phyloP scores from a whole-genome alignment of 257 asterid species.

The Forsythia suspensa region DNA sequence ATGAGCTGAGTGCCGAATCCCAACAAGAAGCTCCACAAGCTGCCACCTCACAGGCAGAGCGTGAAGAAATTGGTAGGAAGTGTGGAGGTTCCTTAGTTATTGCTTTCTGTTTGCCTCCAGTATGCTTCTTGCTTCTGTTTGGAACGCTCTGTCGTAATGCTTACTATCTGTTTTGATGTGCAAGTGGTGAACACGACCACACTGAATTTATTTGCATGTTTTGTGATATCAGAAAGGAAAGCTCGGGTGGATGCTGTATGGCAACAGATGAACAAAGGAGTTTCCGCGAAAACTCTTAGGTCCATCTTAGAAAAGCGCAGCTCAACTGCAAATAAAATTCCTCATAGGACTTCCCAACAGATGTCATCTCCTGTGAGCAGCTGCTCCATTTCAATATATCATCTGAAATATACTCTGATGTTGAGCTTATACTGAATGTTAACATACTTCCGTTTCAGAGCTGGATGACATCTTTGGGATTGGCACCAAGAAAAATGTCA shows the following conservation, averaged over 20 bases:
- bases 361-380: conserved; percentile 47
- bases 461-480: conserved; percentile 77
- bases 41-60: conserved; percentile 31
- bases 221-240: conserved; percentile 59
- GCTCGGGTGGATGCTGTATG: conserved; percentile 86
- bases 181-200: conserved; percentile 2
- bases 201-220: conserved; percentile 12
- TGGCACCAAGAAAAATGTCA: conserved; percentile 62
- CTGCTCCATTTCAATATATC: conserved; percentile 14
- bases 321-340: conserved; percentile 34
- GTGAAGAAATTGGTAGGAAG: conserved; percentile 42
- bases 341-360: conserved; percentile 38
- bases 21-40: conserved; percentile 29
- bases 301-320: conserved; percentile 47
- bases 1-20: conserved; percentile 28
- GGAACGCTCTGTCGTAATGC: background rate
- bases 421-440: conserved; percentile 21
- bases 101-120: background rate
- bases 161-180: background rate
- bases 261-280: conserved; percentile 94
- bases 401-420: background rate
- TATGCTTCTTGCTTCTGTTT: conserved; percentile 4
- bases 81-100: conserved; percentile 1
- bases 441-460: conserved; percentile 43
- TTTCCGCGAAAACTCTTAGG: conserved; percentile 58